Conservation (phyloP, 2,329 filamentous ascomycete species). For the Stemphylium beticola region DNA sequence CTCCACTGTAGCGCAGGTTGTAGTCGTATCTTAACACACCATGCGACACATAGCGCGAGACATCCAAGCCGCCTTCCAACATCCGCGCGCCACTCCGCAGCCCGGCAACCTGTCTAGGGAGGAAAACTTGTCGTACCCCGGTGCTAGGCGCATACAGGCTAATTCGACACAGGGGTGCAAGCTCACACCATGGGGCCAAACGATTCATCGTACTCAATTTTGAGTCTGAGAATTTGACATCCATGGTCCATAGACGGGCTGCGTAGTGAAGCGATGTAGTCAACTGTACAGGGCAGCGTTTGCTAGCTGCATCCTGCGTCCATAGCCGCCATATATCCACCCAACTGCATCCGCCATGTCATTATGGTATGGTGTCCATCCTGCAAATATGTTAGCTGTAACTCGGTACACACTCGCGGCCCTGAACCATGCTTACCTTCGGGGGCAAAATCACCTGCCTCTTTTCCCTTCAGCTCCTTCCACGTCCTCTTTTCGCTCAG, state of each 20-base stretch:
- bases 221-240: conserved; percentile 5
- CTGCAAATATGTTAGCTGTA: conserved; percentile 19
- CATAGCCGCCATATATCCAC: conserved; percentile 46
- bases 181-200: background rate
- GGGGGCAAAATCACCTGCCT: conserved; percentile 30
- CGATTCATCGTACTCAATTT: background rate
- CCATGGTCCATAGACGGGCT: conserved; percentile 8
- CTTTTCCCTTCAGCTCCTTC: conserved; percentile 39
- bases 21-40: background rate
- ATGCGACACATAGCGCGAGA: background rate
- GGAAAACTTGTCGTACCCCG: background rate
- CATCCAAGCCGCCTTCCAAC: background rate
- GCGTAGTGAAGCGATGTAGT: conserved; percentile 17
- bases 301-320: conserved; percentile 40
- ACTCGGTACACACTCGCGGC: background rate
- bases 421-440: conserved; percentile 29
- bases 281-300: conserved; percentile 31
- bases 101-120: background rate
- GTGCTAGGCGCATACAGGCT: background rate
- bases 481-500: conserved; percentile 35
- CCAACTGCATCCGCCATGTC: conserved; percentile 46
- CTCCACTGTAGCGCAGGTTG: background rate
- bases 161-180: background rate
- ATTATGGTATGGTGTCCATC: conserved; percentile 44
- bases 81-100: conserved; percentile 1